Conservation (phyloP, 169 alveolate species). For the Cystoisospora suis region DNA sequence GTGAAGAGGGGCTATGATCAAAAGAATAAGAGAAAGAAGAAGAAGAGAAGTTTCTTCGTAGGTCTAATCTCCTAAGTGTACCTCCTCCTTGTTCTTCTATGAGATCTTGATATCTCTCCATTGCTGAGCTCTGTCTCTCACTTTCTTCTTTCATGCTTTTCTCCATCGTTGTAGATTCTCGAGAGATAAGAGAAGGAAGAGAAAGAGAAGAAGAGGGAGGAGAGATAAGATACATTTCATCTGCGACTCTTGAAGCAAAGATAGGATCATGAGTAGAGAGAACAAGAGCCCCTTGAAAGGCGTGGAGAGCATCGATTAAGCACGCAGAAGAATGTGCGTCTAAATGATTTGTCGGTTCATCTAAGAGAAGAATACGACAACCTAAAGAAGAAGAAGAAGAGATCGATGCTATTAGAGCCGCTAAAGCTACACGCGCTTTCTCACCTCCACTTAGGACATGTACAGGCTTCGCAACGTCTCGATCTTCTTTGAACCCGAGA, state of each 20-base stretch:
- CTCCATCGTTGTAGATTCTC: too few species aligned
- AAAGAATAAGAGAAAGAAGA: too few species aligned
- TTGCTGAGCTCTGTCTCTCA: too few species aligned
- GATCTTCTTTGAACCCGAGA: neutral
- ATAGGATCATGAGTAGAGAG: constrained; percentile 68
- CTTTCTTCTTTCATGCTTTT: too few species aligned
- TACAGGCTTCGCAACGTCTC: constrained; percentile 24
- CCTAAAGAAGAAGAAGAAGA: constrained; percentile 63
- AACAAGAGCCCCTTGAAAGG: constrained; percentile 66
- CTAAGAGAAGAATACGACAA: constrained; percentile 83
- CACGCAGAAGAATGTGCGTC: constrained; percentile 95
- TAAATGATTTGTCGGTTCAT: constrained; percentile 93
- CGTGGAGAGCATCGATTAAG: constrained; percentile 67
- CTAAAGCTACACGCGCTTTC: constrained; percentile 83
- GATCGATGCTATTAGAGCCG: constrained; percentile 79
- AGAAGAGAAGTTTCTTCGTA: too few species aligned
- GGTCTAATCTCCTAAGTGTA: too few species aligned
- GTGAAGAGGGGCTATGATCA: too few species aligned
- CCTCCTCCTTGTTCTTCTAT: too few species aligned
- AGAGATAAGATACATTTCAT: constrained; percentile 27
- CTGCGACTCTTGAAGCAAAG: constrained; percentile 54
- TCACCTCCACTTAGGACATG: constrained; percentile 84
- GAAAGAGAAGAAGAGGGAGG: neutral
- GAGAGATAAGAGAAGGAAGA: neutral
- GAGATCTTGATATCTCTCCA: too few species aligned